Evolutionary conservation across 768 basidiomycete genomes (phyloP), one percentile per base, ranked within the genome.

Genomic region (Lyophyllum decastes): DNA sequence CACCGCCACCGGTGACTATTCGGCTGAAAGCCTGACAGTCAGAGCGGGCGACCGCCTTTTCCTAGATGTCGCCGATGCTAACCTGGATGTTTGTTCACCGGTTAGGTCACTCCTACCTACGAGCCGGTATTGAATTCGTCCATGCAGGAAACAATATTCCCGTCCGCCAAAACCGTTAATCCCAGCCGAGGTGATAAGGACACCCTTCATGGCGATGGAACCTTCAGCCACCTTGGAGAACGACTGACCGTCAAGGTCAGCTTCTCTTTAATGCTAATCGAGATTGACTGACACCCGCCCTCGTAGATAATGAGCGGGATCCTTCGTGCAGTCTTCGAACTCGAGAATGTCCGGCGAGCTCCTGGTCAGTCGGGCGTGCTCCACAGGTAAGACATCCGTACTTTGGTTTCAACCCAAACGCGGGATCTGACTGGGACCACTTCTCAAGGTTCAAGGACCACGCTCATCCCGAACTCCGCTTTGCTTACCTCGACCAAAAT

Each of bases 341-440:
- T 82, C 44, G 72, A 79, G 22, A 84, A 84, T 49, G 61, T 93
- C 45, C 76, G 80, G 34, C 86, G 89, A 47, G 89, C 84, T 3
- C 89, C 88, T 1, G 87, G 86, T 0, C 76, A 80, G 48, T 90
- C 88, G 5, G 92, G 92, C 0, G 61, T 55, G 10, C 81, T 94
- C 33, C 80, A 80, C 55, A 77, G 86, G 83, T 81, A 54, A 53
- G 72, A 65, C 21, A 17, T 35, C 11, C 1, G n/a, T 26, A 8
- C n/a, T n/a, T 2, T 12, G 9, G n/a, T 61, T 10, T 2, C 21
- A 12, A 38, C 26, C 24, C 11, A 44, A 21, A 24, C 14, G 2
- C n/a, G n/a, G 21, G 2, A 9, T 24, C 47, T 56, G 30, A 60
- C 48, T 45, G 9, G n/a, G n/a, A 10, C 14, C 21, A 7, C 7